Evolutionary conservation across 1,284 basidiomycete species (phyloP).

Genomic region (Chalciporus piperatoides): DNA sequence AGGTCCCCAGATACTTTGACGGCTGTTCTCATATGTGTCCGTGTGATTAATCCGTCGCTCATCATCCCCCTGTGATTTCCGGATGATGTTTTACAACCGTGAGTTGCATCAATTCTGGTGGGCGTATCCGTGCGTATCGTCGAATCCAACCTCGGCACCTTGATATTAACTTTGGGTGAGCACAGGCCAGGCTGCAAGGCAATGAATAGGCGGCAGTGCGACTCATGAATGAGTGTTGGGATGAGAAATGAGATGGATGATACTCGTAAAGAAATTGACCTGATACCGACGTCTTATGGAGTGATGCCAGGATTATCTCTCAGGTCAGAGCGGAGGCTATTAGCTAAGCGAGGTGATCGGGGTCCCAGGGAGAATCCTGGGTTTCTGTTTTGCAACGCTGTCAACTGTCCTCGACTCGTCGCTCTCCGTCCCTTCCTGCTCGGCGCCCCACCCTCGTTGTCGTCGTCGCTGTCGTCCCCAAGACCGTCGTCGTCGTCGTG

Average conservation of each 20-base stretch:
- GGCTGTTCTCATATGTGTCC: not conserved
- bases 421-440: constrained; percentile 25
- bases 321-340: too few relatives aligned
- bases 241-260: not conserved
- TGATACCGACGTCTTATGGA: too few relatives aligned
- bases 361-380: constrained; percentile 34
- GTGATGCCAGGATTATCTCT: too few relatives aligned
- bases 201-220: not conserved
- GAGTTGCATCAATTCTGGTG: not conserved
- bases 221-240: not conserved
- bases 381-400: constrained; percentile 28
- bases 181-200: not conserved
- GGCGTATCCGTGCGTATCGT: not conserved
- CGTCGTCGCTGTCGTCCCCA: constrained; percentile 20
- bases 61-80: not conserved
- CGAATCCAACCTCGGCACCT: not conserved
- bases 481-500: constrained; percentile 24
- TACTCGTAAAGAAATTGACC: too few relatives aligned
- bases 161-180: not conserved
- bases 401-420: constrained; percentile 29
- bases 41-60: not conserved
- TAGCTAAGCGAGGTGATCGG: constrained; percentile 23
- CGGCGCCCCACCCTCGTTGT: constrained; percentile 21
- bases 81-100: not conserved
- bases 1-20: constrained; percentile 12